Percentiles rank a stretch among this genome's conserved stretches.
phyloP scores from a whole-genome alignment of 768 basidiomycete genomes.

The Calocera cornea region DNA sequence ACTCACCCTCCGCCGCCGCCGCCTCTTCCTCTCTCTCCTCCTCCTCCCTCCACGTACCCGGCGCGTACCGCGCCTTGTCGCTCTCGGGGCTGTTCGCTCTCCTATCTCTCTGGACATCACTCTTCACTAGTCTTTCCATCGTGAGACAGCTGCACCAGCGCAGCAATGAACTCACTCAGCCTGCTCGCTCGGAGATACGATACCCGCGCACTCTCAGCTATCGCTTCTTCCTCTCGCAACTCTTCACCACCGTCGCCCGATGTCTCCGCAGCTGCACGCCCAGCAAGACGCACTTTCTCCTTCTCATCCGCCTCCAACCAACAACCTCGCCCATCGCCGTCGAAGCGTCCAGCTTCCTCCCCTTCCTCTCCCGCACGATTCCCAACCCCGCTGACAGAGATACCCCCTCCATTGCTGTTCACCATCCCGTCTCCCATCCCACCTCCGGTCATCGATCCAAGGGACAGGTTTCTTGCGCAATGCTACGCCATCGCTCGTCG shows the following conservation, averaged over 20 bases:
- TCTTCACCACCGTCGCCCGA: background rate
- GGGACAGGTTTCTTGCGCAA: background rate
- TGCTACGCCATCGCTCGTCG: background rate
- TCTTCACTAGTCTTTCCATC: too few relatives aligned
- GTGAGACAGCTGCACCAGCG: too few relatives aligned
- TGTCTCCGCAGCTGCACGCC: background rate
- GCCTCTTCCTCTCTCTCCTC: background rate
- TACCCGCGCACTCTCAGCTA: background rate
- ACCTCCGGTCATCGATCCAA: background rate
- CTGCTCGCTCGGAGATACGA: constrained; percentile 1
- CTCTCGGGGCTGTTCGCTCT: background rate
- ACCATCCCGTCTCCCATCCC: background rate
- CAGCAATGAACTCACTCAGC: background rate
- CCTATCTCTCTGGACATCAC: background rate
- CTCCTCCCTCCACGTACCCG: background rate
- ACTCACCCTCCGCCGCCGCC: background rate
- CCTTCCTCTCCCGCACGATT: background rate
- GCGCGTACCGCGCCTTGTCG: background rate
- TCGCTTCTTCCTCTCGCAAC: background rate
- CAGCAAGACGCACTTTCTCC: background rate
- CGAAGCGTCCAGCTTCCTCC: background rate
- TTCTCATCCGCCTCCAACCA: background rate
- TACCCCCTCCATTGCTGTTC: background rate
- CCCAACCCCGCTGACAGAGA: background rate
- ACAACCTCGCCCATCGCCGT: background rate